phyloP scores from a whole-genome alignment of 2,329 filamentous ascomycete species.

The Aureobasidium sp. region DNA sequence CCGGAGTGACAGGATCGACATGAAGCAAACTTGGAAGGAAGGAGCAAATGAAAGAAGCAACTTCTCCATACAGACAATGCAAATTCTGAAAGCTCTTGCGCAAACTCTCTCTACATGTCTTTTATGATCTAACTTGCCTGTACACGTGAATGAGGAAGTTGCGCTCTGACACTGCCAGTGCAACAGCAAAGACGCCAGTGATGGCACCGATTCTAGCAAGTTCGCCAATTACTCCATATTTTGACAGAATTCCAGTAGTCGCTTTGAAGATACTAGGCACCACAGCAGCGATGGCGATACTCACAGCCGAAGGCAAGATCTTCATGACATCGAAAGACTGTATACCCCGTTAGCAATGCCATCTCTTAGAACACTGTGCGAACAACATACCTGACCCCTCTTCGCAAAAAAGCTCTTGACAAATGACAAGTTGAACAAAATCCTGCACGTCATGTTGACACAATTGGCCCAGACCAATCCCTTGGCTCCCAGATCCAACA shows the following conservation, averaged over 20 bases:
- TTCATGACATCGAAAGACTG: constrained; percentile 21
- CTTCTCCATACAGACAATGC: not conserved
- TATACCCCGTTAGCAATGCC: not conserved
- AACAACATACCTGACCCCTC: constrained; percentile 28
- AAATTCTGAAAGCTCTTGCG: not conserved
- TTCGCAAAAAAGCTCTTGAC: constrained; percentile 54
- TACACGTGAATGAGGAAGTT: constrained; percentile 10
- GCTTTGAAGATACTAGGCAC: constrained; percentile 30
- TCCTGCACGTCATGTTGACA: constrained; percentile 81
- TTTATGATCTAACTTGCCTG: constrained; percentile 1
- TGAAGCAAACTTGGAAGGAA: not conserved
- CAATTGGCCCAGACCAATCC: constrained; percentile 81
- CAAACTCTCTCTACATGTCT: not conserved
- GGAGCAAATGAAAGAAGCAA: not conserved
- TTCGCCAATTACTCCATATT: constrained; percentile 35
- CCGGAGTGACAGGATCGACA: not conserved
- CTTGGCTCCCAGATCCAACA: constrained; percentile 60
- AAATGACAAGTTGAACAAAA: constrained; percentile 69
- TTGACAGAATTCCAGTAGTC: constrained; percentile 21
- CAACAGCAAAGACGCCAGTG: constrained; percentile 27
- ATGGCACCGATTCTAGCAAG: constrained; percentile 30
- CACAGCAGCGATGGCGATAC: constrained; percentile 29
- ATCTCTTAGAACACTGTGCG: not conserved
- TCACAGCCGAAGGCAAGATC: constrained; percentile 26
- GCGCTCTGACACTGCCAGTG: constrained; percentile 21